A percentile compares a stretch with the other conserved stretches of the same genome.
Evolutionary conservation across 768 basidiomycete genomes (phyloP).

Genomic region (Russula emetica): DNA sequence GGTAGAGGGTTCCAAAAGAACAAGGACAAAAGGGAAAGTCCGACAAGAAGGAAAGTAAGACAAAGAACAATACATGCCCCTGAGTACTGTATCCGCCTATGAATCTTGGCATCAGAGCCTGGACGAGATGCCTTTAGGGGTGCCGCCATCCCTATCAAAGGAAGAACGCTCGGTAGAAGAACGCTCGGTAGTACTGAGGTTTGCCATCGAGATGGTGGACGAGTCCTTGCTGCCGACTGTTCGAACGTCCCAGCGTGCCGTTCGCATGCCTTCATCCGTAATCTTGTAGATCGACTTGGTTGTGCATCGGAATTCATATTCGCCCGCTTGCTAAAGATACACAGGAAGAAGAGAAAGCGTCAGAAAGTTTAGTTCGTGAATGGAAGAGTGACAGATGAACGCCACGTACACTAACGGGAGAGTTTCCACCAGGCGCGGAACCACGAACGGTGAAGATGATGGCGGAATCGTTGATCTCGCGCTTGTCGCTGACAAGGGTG

Average conservation of each 20-base stretch:
- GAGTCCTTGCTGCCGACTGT: slow-evolving; percentile 47
- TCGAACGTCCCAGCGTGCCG: slow-evolving; percentile 75
- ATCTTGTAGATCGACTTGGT: slow-evolving; percentile 93
- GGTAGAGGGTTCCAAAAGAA: too few relatives aligned
- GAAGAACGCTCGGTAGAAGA: slow-evolving; percentile 53
- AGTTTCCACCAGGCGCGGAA: slow-evolving; percentile 67
- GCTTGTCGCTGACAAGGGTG: slow-evolving; percentile 81
- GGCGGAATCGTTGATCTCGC: slow-evolving; percentile 86
- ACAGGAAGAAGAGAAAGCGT: not conserved
- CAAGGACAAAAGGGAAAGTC: too few relatives aligned
- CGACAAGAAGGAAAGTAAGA: too few relatives aligned
- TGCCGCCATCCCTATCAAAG: slow-evolving; percentile 47
- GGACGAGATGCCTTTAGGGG: slow-evolving; percentile 33
- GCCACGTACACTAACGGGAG: slow-evolving; percentile 62
- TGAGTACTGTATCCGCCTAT: slow-evolving; percentile 71
- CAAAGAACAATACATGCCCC: too few relatives aligned
- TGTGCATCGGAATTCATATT: slow-evolving; percentile 94
- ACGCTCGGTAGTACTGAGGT: slow-evolving; percentile 46
- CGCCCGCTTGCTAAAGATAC: slow-evolving; percentile 69
- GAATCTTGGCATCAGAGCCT: slow-evolving; percentile 63
- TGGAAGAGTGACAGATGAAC: slow-evolving; percentile 11
- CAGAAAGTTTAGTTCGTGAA: slow-evolving; percentile 19
- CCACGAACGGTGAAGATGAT: slow-evolving; percentile 92
- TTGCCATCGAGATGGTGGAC: slow-evolving; percentile 61
- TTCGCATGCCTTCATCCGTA: slow-evolving; percentile 83